Evolutionary conservation across 106 monocot species (phyloP), one percentile per base, ranked within the genome.

Genomic region (Phalaenopsis equestris): DNA sequence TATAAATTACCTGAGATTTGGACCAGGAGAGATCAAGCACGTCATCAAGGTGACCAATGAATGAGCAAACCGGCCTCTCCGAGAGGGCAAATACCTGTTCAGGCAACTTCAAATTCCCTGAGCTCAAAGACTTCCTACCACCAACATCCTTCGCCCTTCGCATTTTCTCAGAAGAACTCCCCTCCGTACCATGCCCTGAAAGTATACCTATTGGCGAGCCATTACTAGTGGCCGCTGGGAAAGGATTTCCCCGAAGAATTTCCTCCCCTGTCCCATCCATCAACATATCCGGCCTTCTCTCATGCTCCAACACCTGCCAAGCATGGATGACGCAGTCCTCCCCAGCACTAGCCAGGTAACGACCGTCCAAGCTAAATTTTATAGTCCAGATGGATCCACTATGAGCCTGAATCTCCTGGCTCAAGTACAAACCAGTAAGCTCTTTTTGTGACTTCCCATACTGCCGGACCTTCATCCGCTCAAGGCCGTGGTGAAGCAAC

Each of bases 21-120:
- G 96, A 96, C 96, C 96, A 96, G 42, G 93, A 96, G 41, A 96
- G 91, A 80, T 93, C 93, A 23, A 96, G 91, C 11, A 96, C 91
- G 79, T 93, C 96, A 76, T 85, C 82, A 9, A 18, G 64, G 64
- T 96, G 96, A 9, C 96, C 96, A 39, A 65, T 73, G 78, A 96
- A 91, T 18, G 96, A 87, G 73, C 87, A 83, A 37, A 90, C 24
- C 3, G 96, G 91, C 73, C 88, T 96, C 55, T 93, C 91, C 36
- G 76, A 81, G 55, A 96, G 82, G 0, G 80, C 84, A 82, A 96
- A 90, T 38, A 90, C 81, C 57, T 85, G 67, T n/a, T 96, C 93
- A 11, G 93, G 93, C 72, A 93, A 76, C 74, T 90, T 82, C 52
- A 91, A 43, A 80, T 90, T 84, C 19, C 91, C 90, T 1, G 83